These are phyloP conservation scores for Acanthamoeba triangularis DNA, from an alignment of 208 protist genomes.

Conservation along the genomic window DNA sequence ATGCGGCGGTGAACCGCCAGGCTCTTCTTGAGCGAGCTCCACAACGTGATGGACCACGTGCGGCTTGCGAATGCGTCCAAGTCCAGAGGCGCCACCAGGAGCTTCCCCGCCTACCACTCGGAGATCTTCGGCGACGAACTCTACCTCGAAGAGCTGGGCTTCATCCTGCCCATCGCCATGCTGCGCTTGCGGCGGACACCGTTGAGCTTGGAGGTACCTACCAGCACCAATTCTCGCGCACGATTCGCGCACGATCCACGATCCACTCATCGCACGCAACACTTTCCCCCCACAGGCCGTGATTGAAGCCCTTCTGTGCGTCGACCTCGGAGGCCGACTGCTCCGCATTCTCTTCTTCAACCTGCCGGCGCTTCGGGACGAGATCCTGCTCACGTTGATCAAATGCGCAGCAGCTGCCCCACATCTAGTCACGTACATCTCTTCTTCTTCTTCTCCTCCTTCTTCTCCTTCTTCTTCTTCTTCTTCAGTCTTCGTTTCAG, in stretches of 20 bases:
- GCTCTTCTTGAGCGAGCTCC: slow-evolving; percentile 25
- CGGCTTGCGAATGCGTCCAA: background rate
- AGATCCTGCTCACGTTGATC: slow-evolving; percentile 3
- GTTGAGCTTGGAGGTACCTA: background rate
- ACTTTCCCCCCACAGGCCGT: background rate
- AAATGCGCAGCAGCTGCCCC: background rate
- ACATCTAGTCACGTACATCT: background rate
- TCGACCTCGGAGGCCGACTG: background rate
- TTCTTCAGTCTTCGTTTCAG: too few species aligned
- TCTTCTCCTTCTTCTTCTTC: too few species aligned
- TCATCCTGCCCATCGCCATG: slow-evolving; percentile 35
- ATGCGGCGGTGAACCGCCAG: background rate
- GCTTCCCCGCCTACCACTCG: background rate
- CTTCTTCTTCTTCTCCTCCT: background rate
- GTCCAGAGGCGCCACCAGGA: background rate
- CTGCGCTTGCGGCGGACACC: background rate
- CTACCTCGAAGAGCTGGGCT: slow-evolving; percentile 35
- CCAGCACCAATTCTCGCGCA: background rate
- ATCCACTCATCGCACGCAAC: background rate
- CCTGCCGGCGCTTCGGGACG: background rate
- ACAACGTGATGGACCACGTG: slow-evolving; percentile 46
- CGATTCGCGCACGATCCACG: background rate
- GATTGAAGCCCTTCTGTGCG: background rate
- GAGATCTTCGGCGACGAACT: slow-evolving; percentile 27
- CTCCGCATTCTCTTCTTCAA: slow-evolving; percentile 1